Evolutionary conservation across 177 flowering plant species (phyloP).

Genomic region (Vitis hybrid): DNA sequence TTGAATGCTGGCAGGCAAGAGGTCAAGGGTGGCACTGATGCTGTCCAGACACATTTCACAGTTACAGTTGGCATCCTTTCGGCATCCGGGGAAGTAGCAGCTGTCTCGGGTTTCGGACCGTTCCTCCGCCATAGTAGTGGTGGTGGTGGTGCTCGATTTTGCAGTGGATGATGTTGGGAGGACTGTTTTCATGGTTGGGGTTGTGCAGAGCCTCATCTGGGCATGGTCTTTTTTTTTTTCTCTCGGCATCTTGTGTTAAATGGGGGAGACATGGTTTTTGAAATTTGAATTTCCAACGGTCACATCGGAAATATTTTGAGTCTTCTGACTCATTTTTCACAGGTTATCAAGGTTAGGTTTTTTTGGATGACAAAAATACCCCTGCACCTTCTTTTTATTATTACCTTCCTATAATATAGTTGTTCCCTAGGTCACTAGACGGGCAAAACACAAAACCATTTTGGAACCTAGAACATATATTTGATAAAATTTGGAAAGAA

Average conservation of each 20-base stretch:
- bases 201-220: conserved; percentile 4
- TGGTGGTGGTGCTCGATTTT: conserved; percentile 33
- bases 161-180: conserved; percentile 34
- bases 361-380: background rate
- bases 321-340: background rate
- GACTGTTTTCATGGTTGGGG: conserved; percentile 38
- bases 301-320: conserved; percentile 3
- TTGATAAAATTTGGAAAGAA: too few species aligned
- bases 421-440: too few species aligned
- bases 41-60: conserved; percentile 86
- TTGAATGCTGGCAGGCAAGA: conserved; percentile 55
- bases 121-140: conserved; percentile 18
- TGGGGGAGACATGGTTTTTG: conserved; percentile 17
- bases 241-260: background rate
- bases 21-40: conserved; percentile 85
- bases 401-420: too few species aligned
- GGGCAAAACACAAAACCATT: too few species aligned
- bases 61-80: conserved; percentile 78
- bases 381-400: background rate
- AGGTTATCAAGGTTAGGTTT: background rate
- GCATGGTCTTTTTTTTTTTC: background rate
- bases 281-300: conserved; percentile 43
- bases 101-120: conserved; percentile 50
- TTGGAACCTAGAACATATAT: too few species aligned
- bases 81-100: conserved; percentile 81